Evolutionary conservation across 208 protist species (phyloP).

Genomic region (Acanthamoeba castellanii): DNA sequence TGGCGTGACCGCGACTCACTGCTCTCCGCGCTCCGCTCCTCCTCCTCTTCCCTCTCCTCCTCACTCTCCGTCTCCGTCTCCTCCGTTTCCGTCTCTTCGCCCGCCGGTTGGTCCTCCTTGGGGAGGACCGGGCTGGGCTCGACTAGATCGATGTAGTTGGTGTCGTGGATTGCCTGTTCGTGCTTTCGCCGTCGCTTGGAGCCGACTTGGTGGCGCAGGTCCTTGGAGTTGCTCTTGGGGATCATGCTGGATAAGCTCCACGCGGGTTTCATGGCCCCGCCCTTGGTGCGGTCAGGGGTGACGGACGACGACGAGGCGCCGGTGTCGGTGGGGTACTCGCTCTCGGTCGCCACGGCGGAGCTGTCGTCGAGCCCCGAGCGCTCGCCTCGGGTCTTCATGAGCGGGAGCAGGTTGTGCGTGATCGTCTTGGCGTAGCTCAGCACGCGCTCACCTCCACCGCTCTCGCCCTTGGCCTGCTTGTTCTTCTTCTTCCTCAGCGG

Average conservation of each 20-base stretch:
- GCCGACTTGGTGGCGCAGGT: not conserved
- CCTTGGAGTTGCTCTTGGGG: slow-evolving; percentile 26
- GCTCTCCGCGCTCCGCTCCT: not conserved
- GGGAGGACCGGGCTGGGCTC: not conserved
- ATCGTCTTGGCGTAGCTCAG: slow-evolving; percentile 5
- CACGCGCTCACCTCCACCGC: not conserved
- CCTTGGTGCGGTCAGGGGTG: not conserved
- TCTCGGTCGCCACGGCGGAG: not conserved
- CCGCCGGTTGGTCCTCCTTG: not conserved
- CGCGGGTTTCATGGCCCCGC: not conserved
- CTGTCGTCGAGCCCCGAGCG: not conserved
- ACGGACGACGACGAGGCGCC: not conserved
- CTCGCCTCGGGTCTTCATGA: not conserved
- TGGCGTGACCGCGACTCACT: too few relatives aligned
- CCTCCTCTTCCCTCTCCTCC: not conserved
- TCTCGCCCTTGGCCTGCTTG: not conserved
- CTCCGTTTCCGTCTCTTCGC: not conserved
- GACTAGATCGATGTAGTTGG: not conserved
- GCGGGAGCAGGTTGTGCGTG: slow-evolving; percentile 5
- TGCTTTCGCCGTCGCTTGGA: not conserved
- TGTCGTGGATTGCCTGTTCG: not conserved
- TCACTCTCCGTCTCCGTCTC: not conserved
- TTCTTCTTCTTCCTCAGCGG: slow-evolving; percentile 22
- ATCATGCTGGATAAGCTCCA: slow-evolving; percentile 35
- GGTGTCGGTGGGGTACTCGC: not conserved